These are phyloP conservation scores for Suillus discolor DNA, from an alignment of 768 basidiomycete species.

Conservation along the genomic window DNA sequence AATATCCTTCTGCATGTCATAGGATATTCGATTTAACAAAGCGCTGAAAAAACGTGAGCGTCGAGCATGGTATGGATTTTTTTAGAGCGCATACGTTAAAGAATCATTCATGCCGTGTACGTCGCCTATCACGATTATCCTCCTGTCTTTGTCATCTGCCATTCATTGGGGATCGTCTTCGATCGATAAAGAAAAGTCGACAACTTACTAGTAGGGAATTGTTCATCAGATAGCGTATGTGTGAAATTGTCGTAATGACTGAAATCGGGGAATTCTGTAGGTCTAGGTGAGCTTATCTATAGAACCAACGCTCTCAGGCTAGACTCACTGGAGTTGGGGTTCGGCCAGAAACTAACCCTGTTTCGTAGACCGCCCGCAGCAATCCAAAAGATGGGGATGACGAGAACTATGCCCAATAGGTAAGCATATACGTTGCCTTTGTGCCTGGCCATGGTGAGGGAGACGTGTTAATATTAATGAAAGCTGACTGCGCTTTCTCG, in stretches of 20 bases:
- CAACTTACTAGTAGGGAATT: constrained; percentile 58
- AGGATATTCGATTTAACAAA: constrained; percentile 64
- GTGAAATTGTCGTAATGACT: constrained; percentile 44
- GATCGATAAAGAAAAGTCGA: background rate
- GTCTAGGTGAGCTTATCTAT: constrained; percentile 10
- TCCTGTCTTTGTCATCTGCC: constrained; percentile 52
- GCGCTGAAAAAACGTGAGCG: constrained; percentile 41
- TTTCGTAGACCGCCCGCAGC: constrained; percentile 20
- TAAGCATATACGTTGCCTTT: background rate
- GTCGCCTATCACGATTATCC: constrained; percentile 83
- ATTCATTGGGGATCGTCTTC: background rate
- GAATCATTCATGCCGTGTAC: constrained; percentile 81
- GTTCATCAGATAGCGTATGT: constrained; percentile 42
- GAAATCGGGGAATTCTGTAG: constrained; percentile 56
- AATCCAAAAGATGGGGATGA: constrained; percentile 45
- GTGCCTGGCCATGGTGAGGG: background rate
- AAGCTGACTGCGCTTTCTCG: too few relatives aligned
- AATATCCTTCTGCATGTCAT: constrained; percentile 59
- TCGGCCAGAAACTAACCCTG: constrained; percentile 11
- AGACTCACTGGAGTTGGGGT: constrained; percentile 16
- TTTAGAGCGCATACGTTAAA: constrained; percentile 53
- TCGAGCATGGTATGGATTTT: constrained; percentile 6
- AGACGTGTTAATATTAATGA: too few relatives aligned
- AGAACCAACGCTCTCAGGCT: background rate
- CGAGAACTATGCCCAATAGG: constrained; percentile 39